Evolutionary conservation across 371 early-diverging fungal genomes (phyloP), one percentile per base, ranked within the genome.

Genomic region (Actinomucor elegans): DNA sequence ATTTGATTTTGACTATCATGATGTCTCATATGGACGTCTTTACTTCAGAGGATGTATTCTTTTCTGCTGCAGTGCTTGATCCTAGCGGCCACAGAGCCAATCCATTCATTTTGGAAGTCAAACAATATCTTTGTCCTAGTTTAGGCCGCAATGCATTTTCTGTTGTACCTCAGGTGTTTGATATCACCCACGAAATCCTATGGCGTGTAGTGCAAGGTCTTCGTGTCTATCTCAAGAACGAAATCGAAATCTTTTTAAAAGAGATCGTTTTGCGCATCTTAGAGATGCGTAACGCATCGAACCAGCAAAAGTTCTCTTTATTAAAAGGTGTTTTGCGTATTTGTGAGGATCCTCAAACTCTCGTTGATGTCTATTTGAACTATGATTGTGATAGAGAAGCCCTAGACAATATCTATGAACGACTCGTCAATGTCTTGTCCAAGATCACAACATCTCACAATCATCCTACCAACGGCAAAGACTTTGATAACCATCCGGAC

Each of bases 321-420:
- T 42, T 83, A 9, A 79, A 71, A 31, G 64, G 77, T 20, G 62
- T 82, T 2, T 42, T 76, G 9, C 58, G 65, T 33, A 68, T 78
- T 46, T 81, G 94, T 52, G 69, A 80, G 24, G 90, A 92, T 58
- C 93, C 96, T n/a, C 83, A 87, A 33, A 80, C 92, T 0, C 71
- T 97, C 8, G 96, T 98, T 4, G 99, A 98, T 61, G 80, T 98
- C 26, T 98, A 96, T 52, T 77, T 98, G 32, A 97, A 97, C 72
- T 97, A 96, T 65, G 99, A 98, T 69, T 98, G 99, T 66, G 92
- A 77, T 55, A 41, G 70, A 9, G 64, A 64, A 35, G 75, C 81
- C 2, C 27, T 78, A 24, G 79, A 76, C 36, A 81, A 79, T 50
- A 77, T 79, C 29, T 81, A 79, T 46, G 82, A 81, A 42, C 62